Percentiles rank a stretch among this genome's conserved stretches.
Conservation (phyloP, 257 asterid genomes). For the Lantana camara region DNA sequence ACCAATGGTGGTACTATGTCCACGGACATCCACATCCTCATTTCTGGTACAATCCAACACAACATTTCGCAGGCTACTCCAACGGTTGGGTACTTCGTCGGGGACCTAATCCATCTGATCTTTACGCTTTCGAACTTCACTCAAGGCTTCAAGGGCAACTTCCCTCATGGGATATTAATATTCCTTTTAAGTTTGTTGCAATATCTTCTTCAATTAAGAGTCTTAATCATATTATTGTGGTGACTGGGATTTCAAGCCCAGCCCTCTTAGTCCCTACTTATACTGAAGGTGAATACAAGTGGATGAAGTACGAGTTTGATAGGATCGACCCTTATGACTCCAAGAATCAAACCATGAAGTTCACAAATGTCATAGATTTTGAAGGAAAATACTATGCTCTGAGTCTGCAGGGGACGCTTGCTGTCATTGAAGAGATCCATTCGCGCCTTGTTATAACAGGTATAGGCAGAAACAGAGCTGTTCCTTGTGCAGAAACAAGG, state of each 20-base stretch:
- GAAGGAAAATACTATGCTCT: slow-evolving; percentile 37
- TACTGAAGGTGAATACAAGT: neutral
- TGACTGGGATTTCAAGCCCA: slow-evolving; percentile 26
- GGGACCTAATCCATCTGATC: neutral
- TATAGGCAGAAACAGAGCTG: slow-evolving; percentile 27
- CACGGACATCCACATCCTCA: neutral
- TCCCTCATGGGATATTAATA: neutral
- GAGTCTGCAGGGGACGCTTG: slow-evolving; percentile 44
- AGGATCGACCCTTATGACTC: slow-evolving; percentile 31
- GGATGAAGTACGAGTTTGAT: slow-evolving; percentile 29
- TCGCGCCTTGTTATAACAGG: slow-evolving; percentile 19
- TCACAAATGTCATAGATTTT: slow-evolving; percentile 30
- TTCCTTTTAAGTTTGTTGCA: slow-evolving; percentile 32
- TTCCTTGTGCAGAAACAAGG: slow-evolving; percentile 35
- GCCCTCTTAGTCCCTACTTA: slow-evolving; percentile 17
- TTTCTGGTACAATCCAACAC: neutral
- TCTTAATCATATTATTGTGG: neutral
- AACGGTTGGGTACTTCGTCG: neutral
- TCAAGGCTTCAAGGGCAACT: neutral
- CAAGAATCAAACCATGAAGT: slow-evolving; percentile 25
- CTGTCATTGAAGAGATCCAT: slow-evolving; percentile 27
- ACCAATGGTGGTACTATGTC: neutral
- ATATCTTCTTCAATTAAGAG: slow-evolving; percentile 14
- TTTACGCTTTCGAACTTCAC: neutral
- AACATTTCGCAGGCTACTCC: neutral